A percentile compares a stretch with the other conserved stretches of the same genome.
These are phyloP conservation scores for Edaphochlamys debaryana DNA, from an alignment of 139 green algal genomes.

Conservation along the genomic window DNA sequence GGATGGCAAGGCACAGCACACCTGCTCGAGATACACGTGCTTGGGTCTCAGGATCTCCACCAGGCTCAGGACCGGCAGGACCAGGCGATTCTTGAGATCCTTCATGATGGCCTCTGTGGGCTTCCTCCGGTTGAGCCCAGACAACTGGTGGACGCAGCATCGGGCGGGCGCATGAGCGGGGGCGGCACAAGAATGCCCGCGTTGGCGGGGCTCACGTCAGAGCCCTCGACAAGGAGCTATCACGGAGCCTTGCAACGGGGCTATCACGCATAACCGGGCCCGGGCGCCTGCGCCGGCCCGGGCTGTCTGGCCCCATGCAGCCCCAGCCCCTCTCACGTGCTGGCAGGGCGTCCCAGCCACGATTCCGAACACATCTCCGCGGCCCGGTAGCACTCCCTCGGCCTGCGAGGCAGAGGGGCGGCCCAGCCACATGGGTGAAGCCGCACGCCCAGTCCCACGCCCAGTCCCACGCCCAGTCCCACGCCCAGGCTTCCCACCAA, in stretches of 20 bases:
- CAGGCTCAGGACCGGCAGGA: neutral
- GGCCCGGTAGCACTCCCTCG: slow-evolving; percentile 1
- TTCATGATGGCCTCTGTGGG: neutral
- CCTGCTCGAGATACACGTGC: slow-evolving; percentile 16
- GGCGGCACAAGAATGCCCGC: no score
- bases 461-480: neutral
- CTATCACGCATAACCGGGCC: no score
- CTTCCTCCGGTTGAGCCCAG: neutral
- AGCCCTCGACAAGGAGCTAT: no score
- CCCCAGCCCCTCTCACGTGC: neutral
- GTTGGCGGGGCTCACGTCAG: no score
- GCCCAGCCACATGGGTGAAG: neutral
- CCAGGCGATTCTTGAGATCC: neutral
- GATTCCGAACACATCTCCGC: neutral
- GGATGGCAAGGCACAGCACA: no score
- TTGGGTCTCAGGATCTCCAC: neutral
- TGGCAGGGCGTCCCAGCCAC: slow-evolving; percentile 5
- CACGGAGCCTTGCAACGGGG: no score
- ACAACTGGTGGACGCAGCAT: no score
- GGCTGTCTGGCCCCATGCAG: neutral
- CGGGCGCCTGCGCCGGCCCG: no score
- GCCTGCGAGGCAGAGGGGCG: neutral
- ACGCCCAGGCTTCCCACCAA: neutral
- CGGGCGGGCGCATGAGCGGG: no score
- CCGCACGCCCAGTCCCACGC: neutral